These are phyloP conservation scores for Saccharomycopsis sp. DNA, from an alignment of 805 yeast genomes.

Conservation along the genomic window DNA sequence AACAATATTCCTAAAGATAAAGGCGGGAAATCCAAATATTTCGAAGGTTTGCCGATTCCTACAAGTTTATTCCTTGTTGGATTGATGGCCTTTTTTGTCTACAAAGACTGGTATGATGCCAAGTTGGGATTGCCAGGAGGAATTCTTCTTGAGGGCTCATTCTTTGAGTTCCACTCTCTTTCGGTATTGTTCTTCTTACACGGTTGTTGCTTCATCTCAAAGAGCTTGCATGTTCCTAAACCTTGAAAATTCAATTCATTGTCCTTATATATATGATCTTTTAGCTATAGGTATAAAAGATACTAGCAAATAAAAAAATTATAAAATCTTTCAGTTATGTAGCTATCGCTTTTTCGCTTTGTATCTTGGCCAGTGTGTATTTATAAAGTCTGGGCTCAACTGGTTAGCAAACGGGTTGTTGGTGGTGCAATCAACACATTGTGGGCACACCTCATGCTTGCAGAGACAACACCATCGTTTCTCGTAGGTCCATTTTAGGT, in stretches of 20 bases:
- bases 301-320: too few relatives aligned
- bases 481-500: neutral
- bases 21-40: conserved; percentile 80
- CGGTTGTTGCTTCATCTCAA: conserved; percentile 89
- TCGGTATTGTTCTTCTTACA: conserved; percentile 59
- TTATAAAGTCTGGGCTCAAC: neutral
- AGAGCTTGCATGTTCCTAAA: conserved; percentile 86
- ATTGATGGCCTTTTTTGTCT: conserved; percentile 63
- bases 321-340: too few relatives aligned
- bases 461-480: neutral
- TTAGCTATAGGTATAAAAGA: neutral
- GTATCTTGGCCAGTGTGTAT: neutral
- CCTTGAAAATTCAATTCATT: conserved; percentile 32
- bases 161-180: conserved; percentile 70
- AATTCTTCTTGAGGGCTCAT: conserved; percentile 42
- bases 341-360: neutral
- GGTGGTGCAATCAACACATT: neutral
- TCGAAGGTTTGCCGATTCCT: conserved; percentile 97
- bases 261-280: neutral
- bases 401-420: neutral
- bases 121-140: conserved; percentile 56
- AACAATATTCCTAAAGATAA: conserved; percentile 87
- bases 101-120: conserved; percentile 34
- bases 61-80: conserved; percentile 71
- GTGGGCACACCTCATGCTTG: neutral